phyloP scores from a whole-genome alignment of 1,284 basidiomycete genomes.

The Porodaedalea pini region DNA sequence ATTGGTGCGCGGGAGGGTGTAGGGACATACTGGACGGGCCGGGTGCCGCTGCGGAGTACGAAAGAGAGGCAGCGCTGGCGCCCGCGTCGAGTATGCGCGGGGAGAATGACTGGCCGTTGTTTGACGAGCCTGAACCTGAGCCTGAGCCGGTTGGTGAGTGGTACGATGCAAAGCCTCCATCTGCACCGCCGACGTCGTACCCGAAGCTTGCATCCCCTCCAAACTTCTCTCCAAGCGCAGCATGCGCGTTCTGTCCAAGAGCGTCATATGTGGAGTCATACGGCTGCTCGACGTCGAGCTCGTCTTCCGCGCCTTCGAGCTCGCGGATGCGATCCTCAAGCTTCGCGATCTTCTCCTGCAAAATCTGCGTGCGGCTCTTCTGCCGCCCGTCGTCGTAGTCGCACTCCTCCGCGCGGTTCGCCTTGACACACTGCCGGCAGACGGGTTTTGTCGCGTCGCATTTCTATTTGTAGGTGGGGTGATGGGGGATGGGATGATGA shows the following conservation, averaged over 20 bases:
- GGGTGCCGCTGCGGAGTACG: background rate
- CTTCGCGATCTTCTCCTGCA: slow-evolving; percentile 52
- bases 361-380: slow-evolving; percentile 56
- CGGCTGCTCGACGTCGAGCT: too few species aligned
- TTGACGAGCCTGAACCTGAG: background rate
- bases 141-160: slow-evolving; percentile 3
- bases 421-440: slow-evolving; percentile 52
- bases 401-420: slow-evolving; percentile 50
- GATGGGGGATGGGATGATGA: too few species aligned
- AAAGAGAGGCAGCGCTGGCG: background rate
- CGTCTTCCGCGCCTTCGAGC: slow-evolving; percentile 36
- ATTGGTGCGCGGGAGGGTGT: too few species aligned
- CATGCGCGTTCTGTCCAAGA: background rate
- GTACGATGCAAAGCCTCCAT: background rate
- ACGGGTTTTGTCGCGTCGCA: slow-evolving; percentile 56
- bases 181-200: background rate
- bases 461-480: slow-evolving; percentile 41
- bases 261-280: too few species aligned
- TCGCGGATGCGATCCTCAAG: slow-evolving; percentile 53
- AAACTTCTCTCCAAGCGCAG: background rate
- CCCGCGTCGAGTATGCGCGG: background rate
- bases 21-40: too few species aligned
- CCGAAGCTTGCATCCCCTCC: background rate
- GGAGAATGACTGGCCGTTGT: too few species aligned
- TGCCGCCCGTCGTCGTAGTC: slow-evolving; percentile 59